A percentile compares a stretch with the other conserved stretches of the same genome.
Conservation (phyloP, 202 grass and related monocot genomes). For the Panicum hallii region DNA sequence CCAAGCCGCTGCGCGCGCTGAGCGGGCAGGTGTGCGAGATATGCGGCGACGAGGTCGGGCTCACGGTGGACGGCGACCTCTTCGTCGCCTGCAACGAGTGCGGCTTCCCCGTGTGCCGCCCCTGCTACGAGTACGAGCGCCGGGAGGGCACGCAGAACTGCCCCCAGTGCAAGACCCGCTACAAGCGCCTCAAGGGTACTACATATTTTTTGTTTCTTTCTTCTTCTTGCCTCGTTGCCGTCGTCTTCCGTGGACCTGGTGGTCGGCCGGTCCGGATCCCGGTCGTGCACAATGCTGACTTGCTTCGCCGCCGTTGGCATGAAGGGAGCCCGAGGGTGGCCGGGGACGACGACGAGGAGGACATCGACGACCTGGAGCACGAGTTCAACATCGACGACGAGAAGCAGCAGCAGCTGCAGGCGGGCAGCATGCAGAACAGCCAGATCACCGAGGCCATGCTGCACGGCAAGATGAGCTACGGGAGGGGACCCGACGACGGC, state of each 20-base stretch:
- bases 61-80: constrained; percentile 82
- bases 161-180: constrained; percentile 96
- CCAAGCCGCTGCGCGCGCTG: constrained; percentile 73
- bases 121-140: constrained; percentile 99
- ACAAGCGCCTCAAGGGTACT: constrained; percentile 96
- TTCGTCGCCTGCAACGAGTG: constrained; percentile 99
- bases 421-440: constrained; percentile 49
- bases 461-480: constrained; percentile 96
- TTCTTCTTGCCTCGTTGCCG: neutral
- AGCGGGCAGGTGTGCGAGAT: constrained; percentile 99
- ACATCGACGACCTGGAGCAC: constrained; percentile 94
- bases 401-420: constrained; percentile 49
- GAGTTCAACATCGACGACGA: constrained; percentile 98
- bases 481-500: constrained; percentile 73
- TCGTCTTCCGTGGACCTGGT: neutral
- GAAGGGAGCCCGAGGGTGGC: constrained; percentile 86
- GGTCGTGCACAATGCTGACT: neutral
- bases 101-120: constrained; percentile 95
- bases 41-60: constrained; percentile 84
- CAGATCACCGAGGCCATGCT: constrained; percentile 98
- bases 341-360: constrained; percentile 97
- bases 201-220: no score
- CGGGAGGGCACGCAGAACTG: constrained; percentile 95
- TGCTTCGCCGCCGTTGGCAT: neutral
- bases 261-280: neutral